These are phyloP conservation scores for Stellera chamaejasme DNA, from an alignment of 345 rosid genomes.

Conservation along the genomic window DNA sequence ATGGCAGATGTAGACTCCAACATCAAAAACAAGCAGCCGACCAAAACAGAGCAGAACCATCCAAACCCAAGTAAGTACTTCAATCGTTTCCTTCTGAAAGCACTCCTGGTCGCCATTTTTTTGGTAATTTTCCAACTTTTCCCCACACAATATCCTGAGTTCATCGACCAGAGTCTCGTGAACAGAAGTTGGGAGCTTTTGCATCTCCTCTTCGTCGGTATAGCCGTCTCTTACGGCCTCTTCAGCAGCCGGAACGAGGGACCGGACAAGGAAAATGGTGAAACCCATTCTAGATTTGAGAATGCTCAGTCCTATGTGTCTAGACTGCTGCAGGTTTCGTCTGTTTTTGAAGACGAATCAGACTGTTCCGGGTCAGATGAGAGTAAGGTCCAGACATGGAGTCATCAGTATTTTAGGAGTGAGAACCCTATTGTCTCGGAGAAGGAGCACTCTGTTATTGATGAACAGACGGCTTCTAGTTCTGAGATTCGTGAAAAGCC, in stretches of 20 bases:
- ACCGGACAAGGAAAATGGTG: constrained; percentile 31
- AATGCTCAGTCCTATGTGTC: constrained; percentile 62
- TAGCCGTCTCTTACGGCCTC: constrained; percentile 96
- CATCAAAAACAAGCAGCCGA: constrained; percentile 22
- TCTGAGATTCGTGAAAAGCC: constrained; percentile 50
- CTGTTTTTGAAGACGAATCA: constrained; percentile 71
- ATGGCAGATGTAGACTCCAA: constrained; percentile 54
- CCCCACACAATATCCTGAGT: constrained; percentile 83
- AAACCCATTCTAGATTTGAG: constrained; percentile 30
- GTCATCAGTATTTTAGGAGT: constrained; percentile 48
- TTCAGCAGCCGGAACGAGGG: constrained; percentile 65
- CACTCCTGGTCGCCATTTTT: constrained; percentile 39
- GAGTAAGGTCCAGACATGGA: constrained; percentile 66
- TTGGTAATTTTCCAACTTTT: constrained; percentile 46
- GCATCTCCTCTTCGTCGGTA: constrained; percentile 84
- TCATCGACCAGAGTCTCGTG: constrained; percentile 53
- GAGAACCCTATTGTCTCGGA: constrained; percentile 48
- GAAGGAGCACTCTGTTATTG: constrained; percentile 27
- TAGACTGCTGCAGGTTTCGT: constrained; percentile 73
- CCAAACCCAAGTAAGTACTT: constrained; percentile 40
- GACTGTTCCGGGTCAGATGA: constrained; percentile 31
- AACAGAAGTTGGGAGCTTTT: constrained; percentile 83
- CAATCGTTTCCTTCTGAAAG: constrained; percentile 58
- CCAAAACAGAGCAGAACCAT: constrained; percentile 20
- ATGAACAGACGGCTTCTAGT: constrained; percentile 26